Percentiles rank a stretch among this genome's conserved stretches.
Conservation (phyloP, 371 early-diverging fungal species). For the Apophysomyces sp. region DNA sequence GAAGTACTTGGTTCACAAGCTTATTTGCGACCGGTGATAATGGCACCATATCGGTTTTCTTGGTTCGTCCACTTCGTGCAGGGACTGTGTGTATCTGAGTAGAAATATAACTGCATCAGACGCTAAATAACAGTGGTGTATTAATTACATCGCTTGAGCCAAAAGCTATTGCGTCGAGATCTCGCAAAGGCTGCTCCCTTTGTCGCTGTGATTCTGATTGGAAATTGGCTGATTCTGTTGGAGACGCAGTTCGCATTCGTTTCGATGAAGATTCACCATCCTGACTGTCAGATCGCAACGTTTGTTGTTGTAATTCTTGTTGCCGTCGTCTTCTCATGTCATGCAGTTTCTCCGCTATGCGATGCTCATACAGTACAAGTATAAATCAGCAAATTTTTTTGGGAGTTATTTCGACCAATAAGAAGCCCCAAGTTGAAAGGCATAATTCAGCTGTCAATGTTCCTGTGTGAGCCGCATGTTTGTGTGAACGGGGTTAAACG, state of each 20-base stretch:
- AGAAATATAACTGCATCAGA: background rate
- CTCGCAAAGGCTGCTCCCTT: background rate
- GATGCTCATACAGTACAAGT: too few species aligned
- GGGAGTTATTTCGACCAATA: too few species aligned
- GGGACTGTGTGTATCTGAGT: background rate
- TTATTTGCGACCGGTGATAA: conserved; percentile 81
- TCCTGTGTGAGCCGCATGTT: too few species aligned
- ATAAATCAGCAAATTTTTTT: too few species aligned
- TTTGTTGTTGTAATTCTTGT: background rate
- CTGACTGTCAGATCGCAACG: background rate
- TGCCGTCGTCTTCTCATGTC: background rate
- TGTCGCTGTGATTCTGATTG: background rate
- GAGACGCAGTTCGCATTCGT: background rate
- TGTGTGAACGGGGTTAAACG: too few species aligned
- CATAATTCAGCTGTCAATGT: too few species aligned
- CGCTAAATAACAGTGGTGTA: background rate
- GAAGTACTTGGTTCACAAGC: conserved; percentile 60
- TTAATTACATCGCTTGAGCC: background rate
- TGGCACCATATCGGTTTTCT: conserved; percentile 29
- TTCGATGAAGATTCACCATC: background rate
- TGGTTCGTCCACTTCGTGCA: background rate
- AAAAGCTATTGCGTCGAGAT: background rate
- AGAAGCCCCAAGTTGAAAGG: too few species aligned
- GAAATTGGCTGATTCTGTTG: background rate
- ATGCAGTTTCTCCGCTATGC: too few species aligned